phyloP scores from a whole-genome alignment of 1,284 basidiomycete species.

The Austroboletus niveus region DNA sequence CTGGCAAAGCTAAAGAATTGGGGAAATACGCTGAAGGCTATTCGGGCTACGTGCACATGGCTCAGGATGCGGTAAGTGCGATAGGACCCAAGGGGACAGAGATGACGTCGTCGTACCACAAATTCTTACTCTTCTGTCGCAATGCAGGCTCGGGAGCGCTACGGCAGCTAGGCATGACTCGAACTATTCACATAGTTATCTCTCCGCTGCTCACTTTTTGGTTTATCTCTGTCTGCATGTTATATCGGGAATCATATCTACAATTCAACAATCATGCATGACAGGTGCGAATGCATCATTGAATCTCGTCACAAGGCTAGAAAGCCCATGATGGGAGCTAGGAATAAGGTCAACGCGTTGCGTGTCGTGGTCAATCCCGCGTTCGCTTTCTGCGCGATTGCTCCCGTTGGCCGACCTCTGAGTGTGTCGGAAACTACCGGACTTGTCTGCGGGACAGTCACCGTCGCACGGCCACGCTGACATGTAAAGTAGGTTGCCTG shows the following conservation, averaged over 20 bases:
- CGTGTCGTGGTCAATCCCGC: conserved; percentile 18
- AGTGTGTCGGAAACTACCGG: conserved; percentile 65
- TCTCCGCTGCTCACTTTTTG: conserved; percentile 6
- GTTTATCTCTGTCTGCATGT: conserved; percentile 18
- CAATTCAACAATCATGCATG: conserved; percentile 5
- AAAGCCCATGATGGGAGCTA: conserved; percentile 28
- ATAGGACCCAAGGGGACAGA: conserved; percentile 23
- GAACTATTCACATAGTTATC: conserved; percentile 11
- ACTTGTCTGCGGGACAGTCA: conserved; percentile 53
- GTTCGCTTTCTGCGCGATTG: conserved; percentile 21
- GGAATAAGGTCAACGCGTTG: conserved; percentile 24
- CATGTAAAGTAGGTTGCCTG: conserved; percentile 76
- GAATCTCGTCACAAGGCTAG: conserved; percentile 19
- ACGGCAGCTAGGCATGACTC: conserved; percentile 28
- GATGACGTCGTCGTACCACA: conserved; percentile 16
- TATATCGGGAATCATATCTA: conserved; percentile 21
- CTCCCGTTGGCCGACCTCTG: conserved; percentile 13
- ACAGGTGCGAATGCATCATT: not conserved
- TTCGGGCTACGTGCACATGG: conserved; percentile 71
- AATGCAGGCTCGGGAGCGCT: conserved; percentile 47
- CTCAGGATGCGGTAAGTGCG: conserved; percentile 58
- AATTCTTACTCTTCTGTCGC: conserved; percentile 26
- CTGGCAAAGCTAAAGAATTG: conserved; percentile 82
- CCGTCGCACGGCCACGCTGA: conserved; percentile 61
- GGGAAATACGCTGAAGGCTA: conserved; percentile 73